Evolutionary conservation across 192 early-diverging fungal species (phyloP), one percentile per base, ranked within the genome.

Genomic region (Backusella australiensis): DNA sequence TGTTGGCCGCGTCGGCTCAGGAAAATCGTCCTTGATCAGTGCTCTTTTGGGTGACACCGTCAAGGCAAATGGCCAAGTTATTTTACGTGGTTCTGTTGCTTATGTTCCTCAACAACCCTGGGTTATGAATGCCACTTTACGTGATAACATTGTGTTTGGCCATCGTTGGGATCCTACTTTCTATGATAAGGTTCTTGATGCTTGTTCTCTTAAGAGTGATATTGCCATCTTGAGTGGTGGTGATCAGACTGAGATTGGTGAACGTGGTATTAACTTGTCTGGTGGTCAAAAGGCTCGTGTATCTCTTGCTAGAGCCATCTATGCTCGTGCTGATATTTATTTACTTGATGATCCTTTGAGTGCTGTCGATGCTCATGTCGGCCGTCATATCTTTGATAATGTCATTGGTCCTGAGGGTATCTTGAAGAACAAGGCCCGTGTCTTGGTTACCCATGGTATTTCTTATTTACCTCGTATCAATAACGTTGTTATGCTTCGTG

Each of bases 91-190:
- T 26, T 81, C 83, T 34, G 85, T 93, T 36, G 93, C 94, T 5
- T 94, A 94, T 79, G 93, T 91, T n/a, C 84, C 90, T 19, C 93
- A 94, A 79, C 90, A 83, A 59, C 89, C 98, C 2, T 99, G 97
- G 97, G 94, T 99, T 52, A 93, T 96, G 91, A 99, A 99, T 77
- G 91, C 91, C n/a, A 96, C 94, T 15, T 74, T 99, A 56, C 88
- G 94, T 63, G 95, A 98, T 67, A 99, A 99, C 81, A 94, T 99
- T 82, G 67, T 94, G 21, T 97, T 98, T 89, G 97, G 96, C 4
- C 85, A 88, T 63, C 85, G 86, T 2, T 96, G 85, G 80, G 91
- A 96, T 38, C 84, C 86, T n/a, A 81, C 83, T 7, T 94, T 93
- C 46, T 98, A 97, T 77, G 88, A 94, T 11, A 44, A 42, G n/a